Evolutionary conservation across 352 stramenopile species (phyloP).

Genomic region (Globisporangium cylindrosporum): DNA sequence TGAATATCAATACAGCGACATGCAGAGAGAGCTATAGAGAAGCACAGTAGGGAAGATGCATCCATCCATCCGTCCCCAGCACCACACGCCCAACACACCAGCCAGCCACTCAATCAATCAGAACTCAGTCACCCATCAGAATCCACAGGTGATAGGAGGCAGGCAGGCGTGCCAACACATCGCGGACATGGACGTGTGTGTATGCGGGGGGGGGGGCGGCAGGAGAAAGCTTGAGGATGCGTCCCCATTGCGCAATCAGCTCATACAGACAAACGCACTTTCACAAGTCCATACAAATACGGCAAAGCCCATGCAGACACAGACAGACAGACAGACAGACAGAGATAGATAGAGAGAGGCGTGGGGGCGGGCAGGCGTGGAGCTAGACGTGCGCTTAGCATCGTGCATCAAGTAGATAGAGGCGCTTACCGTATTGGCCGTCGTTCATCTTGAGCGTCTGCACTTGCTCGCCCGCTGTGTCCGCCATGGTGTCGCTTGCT

Average conservation of each 20-base stretch:
- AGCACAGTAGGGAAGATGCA: background rate
- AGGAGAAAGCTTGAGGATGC: background rate
- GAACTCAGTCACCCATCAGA: background rate
- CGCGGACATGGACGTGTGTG: constrained; percentile 4
- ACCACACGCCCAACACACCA: constrained; percentile 2
- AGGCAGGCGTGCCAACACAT: background rate
- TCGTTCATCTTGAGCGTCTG: constrained; percentile 60
- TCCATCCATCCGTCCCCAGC: background rate
- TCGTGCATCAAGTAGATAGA: background rate
- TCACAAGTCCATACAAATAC: background rate
- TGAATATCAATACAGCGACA: background rate
- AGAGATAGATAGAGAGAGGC: background rate
- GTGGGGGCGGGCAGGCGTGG: constrained; percentile 2
- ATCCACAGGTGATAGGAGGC: background rate
- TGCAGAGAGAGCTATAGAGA: background rate
- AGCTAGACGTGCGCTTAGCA: background rate
- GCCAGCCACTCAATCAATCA: background rate
- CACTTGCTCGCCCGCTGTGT: constrained; percentile 20
- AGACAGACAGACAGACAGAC: background rate
- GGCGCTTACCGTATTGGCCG: constrained; percentile 31
- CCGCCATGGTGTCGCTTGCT: constrained; percentile 11
- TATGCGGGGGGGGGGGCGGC: background rate
- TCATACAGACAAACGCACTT: background rate
- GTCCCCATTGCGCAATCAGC: constrained; percentile 1
- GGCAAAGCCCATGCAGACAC: background rate